phyloP scores from a whole-genome alignment of 495 filamentous ascomycete genomes.

The Aspergillus haitiensis region DNA sequence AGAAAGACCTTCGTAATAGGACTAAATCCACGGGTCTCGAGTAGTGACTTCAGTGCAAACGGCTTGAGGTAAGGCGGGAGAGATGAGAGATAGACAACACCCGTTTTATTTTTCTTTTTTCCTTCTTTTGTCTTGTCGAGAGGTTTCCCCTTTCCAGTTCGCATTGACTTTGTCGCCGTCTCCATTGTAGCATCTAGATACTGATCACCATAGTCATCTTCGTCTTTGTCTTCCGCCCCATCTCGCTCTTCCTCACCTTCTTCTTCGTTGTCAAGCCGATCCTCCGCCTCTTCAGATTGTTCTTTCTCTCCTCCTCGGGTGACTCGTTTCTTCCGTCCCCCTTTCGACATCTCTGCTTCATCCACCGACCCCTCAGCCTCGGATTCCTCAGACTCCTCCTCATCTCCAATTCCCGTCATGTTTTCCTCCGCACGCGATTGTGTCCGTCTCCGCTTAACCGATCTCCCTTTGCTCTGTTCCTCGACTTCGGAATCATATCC shows the following conservation, averaged over 20 bases:
- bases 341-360: slow-evolving; percentile 11
- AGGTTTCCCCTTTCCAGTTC: slow-evolving; percentile 24
- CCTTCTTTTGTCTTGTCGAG: slow-evolving; percentile 18
- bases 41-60: slow-evolving; percentile 69
- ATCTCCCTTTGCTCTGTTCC: slow-evolving; percentile 61
- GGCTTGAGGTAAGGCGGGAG: slow-evolving; percentile 96
- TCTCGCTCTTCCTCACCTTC: slow-evolving; percentile 15
- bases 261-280: slow-evolving; percentile 15
- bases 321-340: slow-evolving; percentile 7
- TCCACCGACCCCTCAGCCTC: slow-evolving; percentile 31
- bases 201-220: slow-evolving; percentile 22
- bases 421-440: slow-evolving; percentile 32
- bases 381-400: slow-evolving; percentile 24
- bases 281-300: slow-evolving; percentile 10
- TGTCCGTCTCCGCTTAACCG: slow-evolving; percentile 61
- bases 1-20: slow-evolving; percentile 85
- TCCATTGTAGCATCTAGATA: slow-evolving; percentile 20
- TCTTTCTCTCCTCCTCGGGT: slow-evolving; percentile 10
- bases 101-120: slow-evolving; percentile 53
- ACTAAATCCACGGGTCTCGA: slow-evolving; percentile 67
- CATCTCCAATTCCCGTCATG: slow-evolving; percentile 7
- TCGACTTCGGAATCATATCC: slow-evolving; percentile 71
- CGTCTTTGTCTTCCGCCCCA: slow-evolving; percentile 12
- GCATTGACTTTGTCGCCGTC: slow-evolving; percentile 12
- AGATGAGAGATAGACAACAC: slow-evolving; percentile 86